Evolutionary conservation across 305 asterid species (phyloP), one percentile per base, ranked within the genome.

Genomic region (Stenogyne calaminthoides): DNA sequence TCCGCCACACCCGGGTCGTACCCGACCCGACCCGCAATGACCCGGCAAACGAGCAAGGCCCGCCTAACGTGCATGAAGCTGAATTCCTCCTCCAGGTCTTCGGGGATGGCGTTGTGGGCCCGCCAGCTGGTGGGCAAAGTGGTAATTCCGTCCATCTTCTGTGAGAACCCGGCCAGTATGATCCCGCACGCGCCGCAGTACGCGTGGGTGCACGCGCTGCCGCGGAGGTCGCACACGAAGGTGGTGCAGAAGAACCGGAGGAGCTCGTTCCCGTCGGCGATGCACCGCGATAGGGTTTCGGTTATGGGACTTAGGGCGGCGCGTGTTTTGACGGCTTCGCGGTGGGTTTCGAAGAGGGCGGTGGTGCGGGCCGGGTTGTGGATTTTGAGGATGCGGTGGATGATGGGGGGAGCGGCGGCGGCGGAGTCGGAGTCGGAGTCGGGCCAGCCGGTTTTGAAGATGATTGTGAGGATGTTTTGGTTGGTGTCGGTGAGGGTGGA

Each of bases 211-310:
- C 98, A 92, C 0, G 82, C 11, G 69, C 69, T 52, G 7, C 89
- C 80, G 20, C 81, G 89, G 58, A 92, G 64, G 20, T 80, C 87
- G 70, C 98, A 92, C 4, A 79, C 40, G 74, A 87, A 87, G 6
- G 98, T 92, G 9, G 89, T 81, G 69, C 97, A 90, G 74, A 89
- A 79, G 34, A 92, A 92, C 73, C 97, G 76, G 29, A 92, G 84
- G 54, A 92, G 78, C 73, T 92, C 97, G 71, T 92, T 92, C 3
- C 98, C 98, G 44, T 92, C 98, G 46, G 97, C 98, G 3, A 81
- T 64, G 82, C 96, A 90, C 69, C 98, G 22, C 55, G 7, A 14
- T 6, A 9, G 25, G 58, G 56, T 46, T 40, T 49, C 18, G 0
- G n/a, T n/a, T n/a, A n/a, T n/a, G n/a, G n/a, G n/a, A n/a, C n/a